Evolutionary conservation across 176 grass and related monocot species (phyloP).

Genomic region (Eragrostis curvula): DNA sequence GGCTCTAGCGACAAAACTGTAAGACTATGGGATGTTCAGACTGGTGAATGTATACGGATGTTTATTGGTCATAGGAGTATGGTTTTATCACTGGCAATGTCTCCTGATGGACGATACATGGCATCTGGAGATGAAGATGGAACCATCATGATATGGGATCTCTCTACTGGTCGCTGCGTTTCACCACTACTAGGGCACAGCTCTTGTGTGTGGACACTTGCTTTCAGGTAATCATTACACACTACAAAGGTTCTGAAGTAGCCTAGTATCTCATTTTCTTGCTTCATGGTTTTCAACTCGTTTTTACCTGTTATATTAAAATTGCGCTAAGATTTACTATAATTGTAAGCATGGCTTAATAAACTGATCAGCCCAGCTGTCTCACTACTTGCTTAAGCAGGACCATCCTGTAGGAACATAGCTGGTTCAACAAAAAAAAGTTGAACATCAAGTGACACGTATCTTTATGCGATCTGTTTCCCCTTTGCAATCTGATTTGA

Average conservation of each 20-base stretch:
- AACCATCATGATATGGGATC: slow-evolving; percentile 97
- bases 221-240: slow-evolving; percentile 70
- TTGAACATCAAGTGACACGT: no score
- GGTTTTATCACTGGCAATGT: slow-evolving; percentile 94
- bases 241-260: not conserved
- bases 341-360: slow-evolving; percentile 18
- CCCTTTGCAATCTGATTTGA: not conserved
- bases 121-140: slow-evolving; percentile 97
- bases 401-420: no score
- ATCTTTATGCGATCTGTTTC: no score
- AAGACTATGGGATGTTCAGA: slow-evolving; percentile 93
- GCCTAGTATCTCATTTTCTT: not conserved
- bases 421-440: not conserved
- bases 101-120: slow-evolving; percentile 92
- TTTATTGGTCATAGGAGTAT: slow-evolving; percentile 98
- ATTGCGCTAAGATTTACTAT: slow-evolving; percentile 10
- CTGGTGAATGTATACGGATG: slow-evolving; percentile 88
- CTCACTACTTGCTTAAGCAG: slow-evolving; percentile 24
- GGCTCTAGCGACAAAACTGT: slow-evolving; percentile 98
- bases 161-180: slow-evolving; percentile 70
- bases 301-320: not conserved
- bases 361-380: slow-evolving; percentile 14
- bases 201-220: slow-evolving; percentile 93
- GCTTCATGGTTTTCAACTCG: slow-evolving; percentile 19
- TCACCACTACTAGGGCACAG: slow-evolving; percentile 86